These are phyloP conservation scores for Ceratobasidium sp. DNA, from an alignment of 1,284 basidiomycete genomes.

Conservation along the genomic window DNA sequence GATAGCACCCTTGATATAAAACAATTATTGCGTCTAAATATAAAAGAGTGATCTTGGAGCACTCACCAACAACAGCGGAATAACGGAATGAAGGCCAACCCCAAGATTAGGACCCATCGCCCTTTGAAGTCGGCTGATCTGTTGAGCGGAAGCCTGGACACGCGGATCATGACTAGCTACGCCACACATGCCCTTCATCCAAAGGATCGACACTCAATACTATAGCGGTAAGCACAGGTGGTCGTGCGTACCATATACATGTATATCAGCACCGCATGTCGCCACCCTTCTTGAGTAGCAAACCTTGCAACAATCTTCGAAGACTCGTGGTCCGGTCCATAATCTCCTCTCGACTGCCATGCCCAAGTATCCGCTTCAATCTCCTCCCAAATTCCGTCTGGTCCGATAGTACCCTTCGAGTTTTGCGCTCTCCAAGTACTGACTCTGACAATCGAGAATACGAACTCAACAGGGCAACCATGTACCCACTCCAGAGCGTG, in stretches of 20 bases:
- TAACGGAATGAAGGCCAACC: background rate
- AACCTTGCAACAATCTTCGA: background rate
- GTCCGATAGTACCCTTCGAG: background rate
- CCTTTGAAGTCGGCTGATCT: background rate
- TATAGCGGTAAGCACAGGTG: too few species aligned
- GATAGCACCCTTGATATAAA: background rate
- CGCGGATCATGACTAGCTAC: slow-evolving; percentile 7
- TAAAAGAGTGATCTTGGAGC: background rate
- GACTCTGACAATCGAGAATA: background rate
- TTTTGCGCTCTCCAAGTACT: slow-evolving; percentile 5
- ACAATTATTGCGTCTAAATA: too few species aligned
- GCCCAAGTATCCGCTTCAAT: background rate
- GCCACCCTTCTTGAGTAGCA: slow-evolving; percentile 4
- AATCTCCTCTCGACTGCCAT: background rate
- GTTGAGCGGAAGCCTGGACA: slow-evolving; percentile 4
- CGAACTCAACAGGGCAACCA: background rate
- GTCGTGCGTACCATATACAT: slow-evolving; percentile 3
- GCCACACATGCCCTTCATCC: slow-evolving; percentile 19
- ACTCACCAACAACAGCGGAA: slow-evolving; percentile 4
- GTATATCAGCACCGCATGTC: background rate
- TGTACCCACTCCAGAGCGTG: slow-evolving; percentile 9
- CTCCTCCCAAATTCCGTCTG: background rate
- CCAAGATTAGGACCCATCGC: background rate
- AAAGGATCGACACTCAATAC: too few species aligned
- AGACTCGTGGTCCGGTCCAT: background rate